Base-by-base conservation (phyloP, 345 rosid species). In the Psidium friedrichsthalianum region DNA sequence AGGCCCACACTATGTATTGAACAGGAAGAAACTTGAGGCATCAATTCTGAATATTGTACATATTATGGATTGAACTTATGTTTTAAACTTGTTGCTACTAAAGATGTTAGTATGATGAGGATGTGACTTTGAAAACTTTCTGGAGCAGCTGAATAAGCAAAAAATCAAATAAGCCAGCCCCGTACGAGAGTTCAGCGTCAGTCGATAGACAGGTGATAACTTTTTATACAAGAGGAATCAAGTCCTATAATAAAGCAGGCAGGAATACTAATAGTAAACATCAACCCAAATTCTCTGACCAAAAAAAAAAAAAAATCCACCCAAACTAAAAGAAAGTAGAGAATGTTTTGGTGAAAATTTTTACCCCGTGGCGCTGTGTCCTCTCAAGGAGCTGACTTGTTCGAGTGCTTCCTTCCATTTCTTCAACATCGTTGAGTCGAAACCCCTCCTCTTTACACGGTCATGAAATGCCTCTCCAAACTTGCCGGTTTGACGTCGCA, bases 141-240 rank as follows among this genome's bases (percentile, higher is more conserved):
- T 22, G 3, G 2, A 56, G 59, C 6, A 2, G 2, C 10, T 56
- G 27, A 24, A 56, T 4, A 56, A 4, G 59, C 27, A 36, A 0
- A 56, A 56, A 56, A 56, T 56, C n/a, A n/a, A 56, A 8, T 56
- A 56, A 24, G 27, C 0, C 12, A 0, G 25, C 0, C 25, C 0
- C 0, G 0, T 55, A 0, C 0, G 57, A 7, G 57, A 55, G 25
- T 55, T 8, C 11, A 55, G 1, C 57, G 21, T 55, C 0, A 8
- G 5, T 55, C 1, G 21, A 55, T 21, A 52, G 14, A 55, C 9
- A 3, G 0, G 57, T 55, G 4, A 0, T 0, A 55, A 55, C 11
- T 20, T 54, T 0, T 55, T 6, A 0, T 21, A 21, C 57, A 55
- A 21, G 0, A 3, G 25, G 25, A 55, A 55, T 0, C 25, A 55